Conservation (phyloP, 768 basidiomycete genomes). For the Leccinum olivaceopallidum region DNA sequence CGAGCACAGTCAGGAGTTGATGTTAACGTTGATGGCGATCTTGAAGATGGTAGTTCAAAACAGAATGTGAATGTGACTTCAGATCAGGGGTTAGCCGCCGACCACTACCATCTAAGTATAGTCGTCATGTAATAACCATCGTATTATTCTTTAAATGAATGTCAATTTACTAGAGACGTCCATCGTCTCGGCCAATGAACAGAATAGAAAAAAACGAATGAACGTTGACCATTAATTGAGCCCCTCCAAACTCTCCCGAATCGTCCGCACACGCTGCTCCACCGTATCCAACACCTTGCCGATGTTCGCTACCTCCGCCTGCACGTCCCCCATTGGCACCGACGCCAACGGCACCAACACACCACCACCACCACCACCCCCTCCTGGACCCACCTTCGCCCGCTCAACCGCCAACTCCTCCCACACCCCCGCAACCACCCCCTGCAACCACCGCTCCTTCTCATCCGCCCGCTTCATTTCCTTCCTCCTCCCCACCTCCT, state of each 20-base stretch:
- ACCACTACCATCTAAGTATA: too few species aligned
- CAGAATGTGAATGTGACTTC: too few species aligned
- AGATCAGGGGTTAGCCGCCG: too few species aligned
- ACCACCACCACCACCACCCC: neutral
- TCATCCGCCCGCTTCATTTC: conserved; percentile 59
- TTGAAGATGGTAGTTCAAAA: neutral
- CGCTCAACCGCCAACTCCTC: conserved; percentile 62
- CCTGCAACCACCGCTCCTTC: conserved; percentile 73
- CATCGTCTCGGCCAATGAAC: neutral
- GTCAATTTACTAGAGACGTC: neutral
- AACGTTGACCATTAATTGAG: conserved; percentile 22
- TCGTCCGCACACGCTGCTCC: conserved; percentile 53
- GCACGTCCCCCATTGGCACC: conserved; percentile 35
- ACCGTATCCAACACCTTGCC: conserved; percentile 52
- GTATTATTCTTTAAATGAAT: neutral
- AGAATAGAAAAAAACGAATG: neutral
- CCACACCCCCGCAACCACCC: conserved; percentile 69
- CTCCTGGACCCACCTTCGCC: conserved; percentile 11
- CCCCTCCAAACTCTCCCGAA: conserved; percentile 45
- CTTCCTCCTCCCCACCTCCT: conserved; percentile 46
- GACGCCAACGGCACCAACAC: conserved; percentile 19
- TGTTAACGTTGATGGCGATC: too few species aligned
- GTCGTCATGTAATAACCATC: too few species aligned
- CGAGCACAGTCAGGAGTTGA: too few species aligned
- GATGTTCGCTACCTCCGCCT: conserved; percentile 50